Evolutionary conservation across 805 yeast species (phyloP).

Genomic region (Barnettozyma siamensis): DNA sequence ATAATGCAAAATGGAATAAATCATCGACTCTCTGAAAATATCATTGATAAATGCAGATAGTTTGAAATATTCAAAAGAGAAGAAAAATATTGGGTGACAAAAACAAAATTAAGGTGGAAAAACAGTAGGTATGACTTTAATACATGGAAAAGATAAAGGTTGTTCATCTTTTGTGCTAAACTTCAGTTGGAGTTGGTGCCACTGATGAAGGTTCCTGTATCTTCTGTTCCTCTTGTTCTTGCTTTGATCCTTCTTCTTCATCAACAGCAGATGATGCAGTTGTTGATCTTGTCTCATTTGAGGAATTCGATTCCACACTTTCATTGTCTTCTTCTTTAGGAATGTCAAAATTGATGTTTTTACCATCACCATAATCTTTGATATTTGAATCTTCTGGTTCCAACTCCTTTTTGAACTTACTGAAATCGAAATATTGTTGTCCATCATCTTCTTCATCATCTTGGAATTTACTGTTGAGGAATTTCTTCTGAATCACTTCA

Average conservation of each 20-base stretch:
- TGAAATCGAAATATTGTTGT: constrained; percentile 33
- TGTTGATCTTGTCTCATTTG: constrained; percentile 3
- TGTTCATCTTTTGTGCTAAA: background rate
- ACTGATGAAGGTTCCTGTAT: background rate
- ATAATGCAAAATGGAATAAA: constrained; percentile 8
- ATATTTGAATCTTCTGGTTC: constrained; percentile 18
- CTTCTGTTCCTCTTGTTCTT: too few species aligned
- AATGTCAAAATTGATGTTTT: constrained; percentile 27
- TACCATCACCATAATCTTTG: constrained; percentile 13
- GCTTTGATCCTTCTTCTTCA: background rate
- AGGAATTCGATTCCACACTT: constrained; percentile 4
- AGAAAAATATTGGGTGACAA: constrained; percentile 24
- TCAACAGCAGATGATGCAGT: constrained; percentile 2
- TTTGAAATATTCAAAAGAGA: too few species aligned
- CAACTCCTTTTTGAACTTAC: constrained; percentile 28
- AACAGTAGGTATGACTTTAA: too few species aligned
- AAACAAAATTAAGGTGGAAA: background rate
- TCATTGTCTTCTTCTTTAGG: constrained; percentile 25
- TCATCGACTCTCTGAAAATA: too few species aligned
- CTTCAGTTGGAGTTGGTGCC: background rate
- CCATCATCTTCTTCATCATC: constrained; percentile 9
- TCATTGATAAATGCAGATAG: too few species aligned
- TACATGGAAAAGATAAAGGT: too few species aligned
- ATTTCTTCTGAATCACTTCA: constrained; percentile 60
- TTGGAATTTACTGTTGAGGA: constrained; percentile 28